Evolutionary conservation across 805 yeast genomes (phyloP).

Genomic region (Wickerhamomyces bovis): DNA sequence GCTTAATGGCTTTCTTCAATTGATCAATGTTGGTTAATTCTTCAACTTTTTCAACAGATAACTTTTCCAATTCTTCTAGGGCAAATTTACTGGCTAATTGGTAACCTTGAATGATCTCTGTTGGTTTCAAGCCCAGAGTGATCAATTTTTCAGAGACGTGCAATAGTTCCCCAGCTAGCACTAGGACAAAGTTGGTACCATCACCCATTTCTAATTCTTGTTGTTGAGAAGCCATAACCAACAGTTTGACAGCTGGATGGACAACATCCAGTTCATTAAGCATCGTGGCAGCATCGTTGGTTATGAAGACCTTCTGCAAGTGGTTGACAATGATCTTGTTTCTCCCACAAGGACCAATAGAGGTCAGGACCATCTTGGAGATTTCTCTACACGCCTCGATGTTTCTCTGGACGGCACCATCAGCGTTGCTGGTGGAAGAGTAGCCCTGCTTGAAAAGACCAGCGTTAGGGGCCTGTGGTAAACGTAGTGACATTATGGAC

Average conservation of each 20-base stretch:
- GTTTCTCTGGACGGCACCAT: slow-evolving; percentile 90
- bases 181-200: slow-evolving; percentile 84
- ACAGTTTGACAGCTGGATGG: slow-evolving; percentile 94
- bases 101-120: slow-evolving; percentile 91
- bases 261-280: slow-evolving; percentile 87
- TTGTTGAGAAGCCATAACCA: slow-evolving; percentile 95
- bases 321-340: slow-evolving; percentile 92
- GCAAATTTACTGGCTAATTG: slow-evolving; percentile 80
- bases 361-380: slow-evolving; percentile 83
- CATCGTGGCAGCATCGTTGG: slow-evolving; percentile 98
- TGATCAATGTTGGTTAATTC: slow-evolving; percentile 49
- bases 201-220: slow-evolving; percentile 98
- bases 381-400: slow-evolving; percentile 93
- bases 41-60: slow-evolving; percentile 57
- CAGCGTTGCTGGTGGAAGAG: slow-evolving; percentile 77
- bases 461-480: slow-evolving; percentile 89
- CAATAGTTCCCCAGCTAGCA: slow-evolving; percentile 88
- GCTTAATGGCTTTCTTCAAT: slow-evolving; percentile 66
- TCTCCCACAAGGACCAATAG: slow-evolving; percentile 97
- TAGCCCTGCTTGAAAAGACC: slow-evolving; percentile 96
- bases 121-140: slow-evolving; percentile 79
- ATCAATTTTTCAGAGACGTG: slow-evolving; percentile 81
- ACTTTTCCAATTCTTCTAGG: slow-evolving; percentile 55
- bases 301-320: slow-evolving; percentile 77
- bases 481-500: slow-evolving; percentile 70